A percentile compares a stretch with the other conserved stretches of the same genome.
These are phyloP conservation scores for Tagetes patula DNA, from an alignment of 129 eudicot genomes.

Conservation along the genomic window DNA sequence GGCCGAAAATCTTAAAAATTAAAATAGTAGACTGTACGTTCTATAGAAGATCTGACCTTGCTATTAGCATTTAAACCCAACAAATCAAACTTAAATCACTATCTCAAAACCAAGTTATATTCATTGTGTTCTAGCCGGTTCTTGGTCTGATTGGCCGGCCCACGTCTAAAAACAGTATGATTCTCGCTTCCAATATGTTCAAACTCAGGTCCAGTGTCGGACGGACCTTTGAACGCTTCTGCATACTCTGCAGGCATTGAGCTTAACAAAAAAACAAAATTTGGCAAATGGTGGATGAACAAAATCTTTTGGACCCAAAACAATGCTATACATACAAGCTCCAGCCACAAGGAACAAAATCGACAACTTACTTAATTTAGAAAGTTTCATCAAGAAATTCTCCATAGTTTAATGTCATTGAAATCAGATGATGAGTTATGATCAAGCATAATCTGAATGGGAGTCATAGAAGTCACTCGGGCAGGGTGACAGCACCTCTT, in stretches of 20 bases:
- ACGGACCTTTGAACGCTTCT: background rate
- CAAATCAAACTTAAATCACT: no score
- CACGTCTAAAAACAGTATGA: no score
- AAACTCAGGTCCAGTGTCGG: background rate
- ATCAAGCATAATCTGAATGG: slow-evolving; percentile 88
- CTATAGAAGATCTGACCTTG: no score
- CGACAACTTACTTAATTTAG: slow-evolving; percentile 10
- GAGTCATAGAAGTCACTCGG: slow-evolving; percentile 94
- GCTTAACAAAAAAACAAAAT: background rate
- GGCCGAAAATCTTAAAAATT: no score
- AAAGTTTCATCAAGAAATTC: slow-evolving; percentile 27
- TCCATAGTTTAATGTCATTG: background rate
- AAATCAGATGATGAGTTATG: background rate
- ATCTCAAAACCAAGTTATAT: no score
- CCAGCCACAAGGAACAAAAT: slow-evolving; percentile 9
- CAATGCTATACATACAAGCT: slow-evolving; percentile 30
- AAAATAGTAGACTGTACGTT: no score
- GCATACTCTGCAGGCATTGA: no score
- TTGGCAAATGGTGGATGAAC: slow-evolving; percentile 19
- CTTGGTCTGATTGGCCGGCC: no score
- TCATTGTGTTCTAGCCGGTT: no score
- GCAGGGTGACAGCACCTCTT: slow-evolving; percentile 97
- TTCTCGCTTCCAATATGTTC: no score
- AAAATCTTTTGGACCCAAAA: slow-evolving; percentile 28
- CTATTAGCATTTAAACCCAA: no score